Evolutionary conservation across 768 basidiomycete species (phyloP), one percentile per base, ranked within the genome.

Genomic region (Tylopilus felleus): DNA sequence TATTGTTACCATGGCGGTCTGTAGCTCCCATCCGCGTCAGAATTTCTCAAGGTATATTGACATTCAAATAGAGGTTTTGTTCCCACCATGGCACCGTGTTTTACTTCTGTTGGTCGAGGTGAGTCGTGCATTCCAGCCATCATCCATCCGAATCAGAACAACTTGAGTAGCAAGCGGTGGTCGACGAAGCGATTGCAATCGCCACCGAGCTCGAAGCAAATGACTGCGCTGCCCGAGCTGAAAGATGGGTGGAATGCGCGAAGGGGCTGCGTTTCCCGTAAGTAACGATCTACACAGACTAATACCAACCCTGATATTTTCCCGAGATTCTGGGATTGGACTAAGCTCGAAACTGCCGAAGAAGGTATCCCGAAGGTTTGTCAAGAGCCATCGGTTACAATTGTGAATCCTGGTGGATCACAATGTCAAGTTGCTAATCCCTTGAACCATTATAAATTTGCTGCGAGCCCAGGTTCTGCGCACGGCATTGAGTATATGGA

Each of bases 281-380:
- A 50, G 62, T 50, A 13, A 4, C 21, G 22, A 17, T 12, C 8
- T 10, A 50, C 1, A 21, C 17, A 8, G 8, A 10, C 7, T 4
- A 1, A 28, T 12, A 41, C 10, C 12, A 2, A 40, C 13, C 3
- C 19, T 35, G 2, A 49, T 28, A 13, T 36, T 41, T 39, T 22
- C 3, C 19, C 22, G 2, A 63, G 62, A 5, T 63, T 54, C 31
- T 63, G 62, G 62, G 62, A 60, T 33, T 60, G 59, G 59, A 56
- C 59, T 19, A 49, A 16, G 27, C 45, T 0, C 1, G 50, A 36
- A 16, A 60, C 54, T 4, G 59, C 47, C 5, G 0, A 29, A 8
- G 50, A 41, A 23, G 59, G 59, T 0, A 46, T 60, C 22, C 59
- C 59, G 1, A 4, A 41, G 21, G 1, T 60, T 23, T 23, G 27